These are phyloP conservation scores for Clarireedia hainanense DNA, from an alignment of 2,329 filamentous ascomycete genomes.

Conservation along the genomic window DNA sequence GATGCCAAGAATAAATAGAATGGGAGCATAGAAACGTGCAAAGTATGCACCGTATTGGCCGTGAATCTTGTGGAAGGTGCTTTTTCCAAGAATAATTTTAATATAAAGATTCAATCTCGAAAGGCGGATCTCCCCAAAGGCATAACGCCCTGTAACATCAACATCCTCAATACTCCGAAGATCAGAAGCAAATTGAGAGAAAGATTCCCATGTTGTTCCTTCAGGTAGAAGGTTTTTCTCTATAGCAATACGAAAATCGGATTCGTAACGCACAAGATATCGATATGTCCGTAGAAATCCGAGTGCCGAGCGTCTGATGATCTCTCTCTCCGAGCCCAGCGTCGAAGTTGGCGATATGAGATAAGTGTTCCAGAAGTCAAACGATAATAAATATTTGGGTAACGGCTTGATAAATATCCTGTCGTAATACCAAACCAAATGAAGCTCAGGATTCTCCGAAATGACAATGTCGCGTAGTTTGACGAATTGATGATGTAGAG, in stretches of 20 bases:
- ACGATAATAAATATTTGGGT: slow-evolving; percentile 23
- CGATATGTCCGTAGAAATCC: slow-evolving; percentile 30
- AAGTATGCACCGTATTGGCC: slow-evolving; percentile 23
- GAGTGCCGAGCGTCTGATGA: slow-evolving; percentile 9
- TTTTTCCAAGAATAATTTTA: slow-evolving; percentile 17
- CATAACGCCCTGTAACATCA: slow-evolving; percentile 1
- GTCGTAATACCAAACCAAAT: slow-evolving; percentile 29
- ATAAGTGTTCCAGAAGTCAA: slow-evolving; percentile 23
- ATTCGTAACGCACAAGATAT: slow-evolving; percentile 27
- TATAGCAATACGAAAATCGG: slow-evolving; percentile 30
- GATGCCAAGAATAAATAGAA: slow-evolving; percentile 22
- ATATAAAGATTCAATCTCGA: slow-evolving; percentile 21
- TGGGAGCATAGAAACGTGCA: slow-evolving; percentile 18
- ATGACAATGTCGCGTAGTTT: slow-evolving; percentile 27
- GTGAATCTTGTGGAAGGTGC: slow-evolving; percentile 21
- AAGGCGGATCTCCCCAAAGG: slow-evolving; percentile 10
- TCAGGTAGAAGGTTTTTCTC: not conserved
- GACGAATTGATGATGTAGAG: slow-evolving; percentile 19
- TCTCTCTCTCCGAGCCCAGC: not conserved
- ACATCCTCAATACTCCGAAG: not conserved
- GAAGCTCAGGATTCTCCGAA: slow-evolving; percentile 29
- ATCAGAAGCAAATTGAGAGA: not conserved
- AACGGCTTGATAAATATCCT: slow-evolving; percentile 29
- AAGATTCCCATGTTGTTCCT: not conserved
- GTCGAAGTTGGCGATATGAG: slow-evolving; percentile 8